Conservation (phyloP, 768 basidiomycete genomes). For the Russula griseocarnosa region DNA sequence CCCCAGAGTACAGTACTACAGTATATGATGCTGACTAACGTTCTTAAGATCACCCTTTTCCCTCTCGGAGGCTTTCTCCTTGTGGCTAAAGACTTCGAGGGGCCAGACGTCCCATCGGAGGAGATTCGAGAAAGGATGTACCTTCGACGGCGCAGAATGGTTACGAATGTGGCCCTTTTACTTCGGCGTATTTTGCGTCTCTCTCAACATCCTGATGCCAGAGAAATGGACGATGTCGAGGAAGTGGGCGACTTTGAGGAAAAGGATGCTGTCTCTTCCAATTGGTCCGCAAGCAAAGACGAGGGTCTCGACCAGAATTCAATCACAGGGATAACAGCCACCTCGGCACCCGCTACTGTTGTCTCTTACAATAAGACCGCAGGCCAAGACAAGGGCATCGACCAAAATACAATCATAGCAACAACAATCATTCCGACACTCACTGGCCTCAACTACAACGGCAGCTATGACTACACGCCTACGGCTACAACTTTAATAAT, state of each 20-base stretch:
- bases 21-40: background rate
- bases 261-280: background rate
- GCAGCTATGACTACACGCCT: too few relatives aligned
- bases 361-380: background rate
- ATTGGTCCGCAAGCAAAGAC: background rate
- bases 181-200: background rate
- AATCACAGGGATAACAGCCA: background rate
- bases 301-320: background rate
- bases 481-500: background rate
- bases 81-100: slow-evolving; percentile 61
- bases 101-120: slow-evolving; percentile 57
- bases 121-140: slow-evolving; percentile 48
- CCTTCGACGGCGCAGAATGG: slow-evolving; percentile 36
- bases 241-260: background rate
- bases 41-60: slow-evolving; percentile 55
- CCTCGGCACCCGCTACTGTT: background rate
- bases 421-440: background rate
- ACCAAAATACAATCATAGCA: background rate
- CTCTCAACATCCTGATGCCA: background rate
- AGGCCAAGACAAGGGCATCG: background rate
- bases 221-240: background rate
- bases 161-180: background rate
- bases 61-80: slow-evolving; percentile 54
- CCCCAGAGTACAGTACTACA: background rate
- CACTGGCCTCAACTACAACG: too few relatives aligned